A percentile compares a stretch with the other conserved stretches of the same genome.
Evolutionary conservation across 805 yeast genomes (phyloP).

Genomic region (Teunomyces kruisii): DNA sequence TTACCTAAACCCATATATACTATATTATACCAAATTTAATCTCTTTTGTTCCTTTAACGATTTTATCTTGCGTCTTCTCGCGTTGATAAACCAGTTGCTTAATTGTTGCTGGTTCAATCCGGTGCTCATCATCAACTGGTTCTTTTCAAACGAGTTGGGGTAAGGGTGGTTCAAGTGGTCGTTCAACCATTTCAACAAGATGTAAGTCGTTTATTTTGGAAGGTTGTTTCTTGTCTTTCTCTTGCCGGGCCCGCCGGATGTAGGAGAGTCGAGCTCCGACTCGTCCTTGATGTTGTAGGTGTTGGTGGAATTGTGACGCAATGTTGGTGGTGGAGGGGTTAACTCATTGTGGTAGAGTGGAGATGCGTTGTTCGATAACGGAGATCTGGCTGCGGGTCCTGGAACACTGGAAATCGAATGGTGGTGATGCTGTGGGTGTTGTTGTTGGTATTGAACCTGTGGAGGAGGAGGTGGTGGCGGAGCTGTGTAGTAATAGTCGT

Average conservation of each 20-base stretch:
- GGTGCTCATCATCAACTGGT: slow-evolving; percentile 64
- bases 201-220: slow-evolving; percentile 75
- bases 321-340: slow-evolving; percentile 11
- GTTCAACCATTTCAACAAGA: slow-evolving; percentile 70
- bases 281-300: slow-evolving; percentile 4
- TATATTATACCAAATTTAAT: slow-evolving; percentile 9
- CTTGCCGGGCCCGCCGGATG: slow-evolving; percentile 9
- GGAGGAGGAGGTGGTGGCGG: slow-evolving; percentile 1
- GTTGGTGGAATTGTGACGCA: slow-evolving; percentile 5
- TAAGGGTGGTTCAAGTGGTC: slow-evolving; percentile 78
- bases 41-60: slow-evolving; percentile 41
- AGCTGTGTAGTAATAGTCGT: slow-evolving; percentile 13
- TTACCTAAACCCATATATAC: background rate
- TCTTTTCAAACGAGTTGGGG: slow-evolving; percentile 78
- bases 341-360: slow-evolving; percentile 11
- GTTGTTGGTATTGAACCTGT: too few relatives aligned
- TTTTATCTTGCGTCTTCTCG: slow-evolving; percentile 72
- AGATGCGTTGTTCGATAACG: slow-evolving; percentile 10
- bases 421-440: slow-evolving; percentile 1
- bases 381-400: slow-evolving; percentile 6
- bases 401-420: background rate
- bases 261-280: slow-evolving; percentile 4
- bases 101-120: slow-evolving; percentile 80
- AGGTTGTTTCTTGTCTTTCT: slow-evolving; percentile 62
- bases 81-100: slow-evolving; percentile 87